Percentiles rank a stretch among this genome's conserved stretches.
These are phyloP conservation scores for Aegilops sharonensis DNA, from an alignment of 176 grass and related monocot species.

Conservation along the genomic window DNA sequence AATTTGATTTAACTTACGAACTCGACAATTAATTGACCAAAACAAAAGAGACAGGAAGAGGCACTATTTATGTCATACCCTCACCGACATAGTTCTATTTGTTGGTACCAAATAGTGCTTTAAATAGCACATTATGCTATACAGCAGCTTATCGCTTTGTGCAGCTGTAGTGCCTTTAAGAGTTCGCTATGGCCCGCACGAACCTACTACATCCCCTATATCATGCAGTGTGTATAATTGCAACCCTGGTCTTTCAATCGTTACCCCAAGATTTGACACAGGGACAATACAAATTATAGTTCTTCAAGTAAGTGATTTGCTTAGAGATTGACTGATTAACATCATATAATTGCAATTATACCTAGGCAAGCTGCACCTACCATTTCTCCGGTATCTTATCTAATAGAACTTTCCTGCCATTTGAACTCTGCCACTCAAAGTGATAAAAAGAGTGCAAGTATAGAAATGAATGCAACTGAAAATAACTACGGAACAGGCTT, in stretches of 20 bases:
- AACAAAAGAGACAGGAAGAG: conserved; percentile 3
- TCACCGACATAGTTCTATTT: not conserved
- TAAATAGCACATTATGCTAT: not conserved
- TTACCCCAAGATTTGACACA: conserved; percentile 8
- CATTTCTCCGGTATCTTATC: not conserved
- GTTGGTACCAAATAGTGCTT: not conserved
- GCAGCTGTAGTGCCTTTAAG: not conserved
- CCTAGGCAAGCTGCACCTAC: not conserved
- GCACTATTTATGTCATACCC: not conserved
- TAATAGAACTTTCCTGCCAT: not conserved
- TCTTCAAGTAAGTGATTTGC: not conserved
- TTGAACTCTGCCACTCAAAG: not conserved
- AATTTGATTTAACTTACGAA: not conserved
- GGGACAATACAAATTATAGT: not conserved
- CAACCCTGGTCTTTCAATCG: not conserved
- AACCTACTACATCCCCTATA: not conserved
- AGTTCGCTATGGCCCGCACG: not conserved
- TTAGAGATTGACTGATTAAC: not conserved
- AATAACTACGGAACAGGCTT: not conserved
- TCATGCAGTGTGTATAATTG: not conserved
- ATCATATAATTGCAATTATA: not conserved
- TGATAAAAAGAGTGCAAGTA: not conserved
- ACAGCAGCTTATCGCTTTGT: not conserved
- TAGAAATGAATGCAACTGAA: not conserved
- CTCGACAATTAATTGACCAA: not conserved